phyloP scores from a whole-genome alignment of 495 filamentous ascomycete genomes.

The Penicillium bovifimosum region DNA sequence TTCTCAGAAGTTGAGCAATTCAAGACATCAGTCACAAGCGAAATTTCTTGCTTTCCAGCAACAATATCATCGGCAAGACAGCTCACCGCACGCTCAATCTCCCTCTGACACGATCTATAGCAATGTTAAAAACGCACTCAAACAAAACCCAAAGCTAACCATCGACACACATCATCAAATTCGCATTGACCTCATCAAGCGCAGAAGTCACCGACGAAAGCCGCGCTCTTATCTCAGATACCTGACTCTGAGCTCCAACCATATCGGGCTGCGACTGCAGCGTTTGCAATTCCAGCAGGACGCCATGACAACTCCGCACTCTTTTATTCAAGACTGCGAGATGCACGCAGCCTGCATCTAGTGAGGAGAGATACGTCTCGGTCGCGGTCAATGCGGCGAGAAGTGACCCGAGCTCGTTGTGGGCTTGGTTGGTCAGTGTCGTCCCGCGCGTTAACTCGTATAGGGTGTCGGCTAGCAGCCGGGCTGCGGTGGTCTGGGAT shows the following conservation, averaged over 20 bases:
- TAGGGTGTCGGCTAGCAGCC: conserved; percentile 11
- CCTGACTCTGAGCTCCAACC: background rate
- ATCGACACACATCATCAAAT: conserved; percentile 20
- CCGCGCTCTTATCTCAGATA: conserved; percentile 12
- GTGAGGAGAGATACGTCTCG: background rate
- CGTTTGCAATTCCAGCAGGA: conserved; percentile 12
- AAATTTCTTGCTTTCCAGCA: conserved; percentile 1
- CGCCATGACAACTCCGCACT: conserved; percentile 6
- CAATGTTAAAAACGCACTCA: background rate
- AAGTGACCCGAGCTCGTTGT: conserved; percentile 13
- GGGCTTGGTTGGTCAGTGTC: conserved; percentile 11
- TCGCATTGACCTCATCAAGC: conserved; percentile 13
- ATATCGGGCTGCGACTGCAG: conserved; percentile 1
- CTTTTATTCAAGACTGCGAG: background rate
- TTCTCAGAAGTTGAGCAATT: background rate
- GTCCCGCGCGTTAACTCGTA: conserved; percentile 13
- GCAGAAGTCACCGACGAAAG: conserved; percentile 14
- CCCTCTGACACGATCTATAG: conserved; percentile 14
- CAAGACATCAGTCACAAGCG: conserved; percentile 2
- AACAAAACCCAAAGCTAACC: background rate
- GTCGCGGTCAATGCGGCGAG: conserved; percentile 2
- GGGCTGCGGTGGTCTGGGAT: conserved; percentile 3
- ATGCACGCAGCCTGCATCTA: background rate
- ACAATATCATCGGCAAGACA: conserved; percentile 8
- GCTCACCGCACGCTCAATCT: conserved; percentile 7